A percentile compares a stretch with the other conserved stretches of the same genome.
Evolutionary conservation across 225 moss, liverwort and hornwort genomes (phyloP).

Genomic region (Asterella californica): DNA sequence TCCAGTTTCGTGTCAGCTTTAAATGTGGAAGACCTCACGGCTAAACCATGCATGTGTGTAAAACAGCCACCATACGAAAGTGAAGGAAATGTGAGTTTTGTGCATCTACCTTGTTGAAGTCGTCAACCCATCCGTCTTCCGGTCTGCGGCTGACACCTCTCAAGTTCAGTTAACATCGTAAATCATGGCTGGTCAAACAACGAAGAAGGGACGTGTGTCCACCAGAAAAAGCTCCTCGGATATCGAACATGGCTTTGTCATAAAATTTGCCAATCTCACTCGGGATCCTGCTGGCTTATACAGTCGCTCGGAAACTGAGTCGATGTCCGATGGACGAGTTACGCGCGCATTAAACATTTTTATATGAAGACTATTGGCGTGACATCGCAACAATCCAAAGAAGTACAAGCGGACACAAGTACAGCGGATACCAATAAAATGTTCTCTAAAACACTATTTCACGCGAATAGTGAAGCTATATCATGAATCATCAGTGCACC

Average conservation of each 20-base stretch:
- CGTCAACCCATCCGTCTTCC: constrained; percentile 29
- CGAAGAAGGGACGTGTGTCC: background rate
- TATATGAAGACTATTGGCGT: too few species aligned
- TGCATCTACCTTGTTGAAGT: constrained; percentile 34
- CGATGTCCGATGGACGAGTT: too few species aligned
- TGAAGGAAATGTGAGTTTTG: background rate
- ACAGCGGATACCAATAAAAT: too few species aligned
- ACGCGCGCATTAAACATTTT: too few species aligned
- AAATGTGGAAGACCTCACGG: background rate
- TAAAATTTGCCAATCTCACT: too few species aligned
- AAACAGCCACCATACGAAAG: background rate
- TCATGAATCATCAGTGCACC: too few species aligned
- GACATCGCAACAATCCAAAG: too few species aligned
- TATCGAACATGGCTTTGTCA: constrained; percentile 10
- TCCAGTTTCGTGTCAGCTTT: background rate
- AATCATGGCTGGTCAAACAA: background rate
- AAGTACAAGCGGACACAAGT: too few species aligned
- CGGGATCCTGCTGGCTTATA: too few species aligned
- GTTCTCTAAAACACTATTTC: too few species aligned
- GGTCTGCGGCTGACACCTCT: constrained; percentile 22
- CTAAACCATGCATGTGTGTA: background rate
- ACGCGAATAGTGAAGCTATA: too few species aligned
- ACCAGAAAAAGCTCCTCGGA: constrained; percentile 7
- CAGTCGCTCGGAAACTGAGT: too few species aligned
- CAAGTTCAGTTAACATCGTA: background rate